Percentiles rank a stretch among this genome's conserved stretches.
These are phyloP conservation scores for Podila epicladia DNA, from an alignment of 192 early-diverging fungal species.

Conservation along the genomic window DNA sequence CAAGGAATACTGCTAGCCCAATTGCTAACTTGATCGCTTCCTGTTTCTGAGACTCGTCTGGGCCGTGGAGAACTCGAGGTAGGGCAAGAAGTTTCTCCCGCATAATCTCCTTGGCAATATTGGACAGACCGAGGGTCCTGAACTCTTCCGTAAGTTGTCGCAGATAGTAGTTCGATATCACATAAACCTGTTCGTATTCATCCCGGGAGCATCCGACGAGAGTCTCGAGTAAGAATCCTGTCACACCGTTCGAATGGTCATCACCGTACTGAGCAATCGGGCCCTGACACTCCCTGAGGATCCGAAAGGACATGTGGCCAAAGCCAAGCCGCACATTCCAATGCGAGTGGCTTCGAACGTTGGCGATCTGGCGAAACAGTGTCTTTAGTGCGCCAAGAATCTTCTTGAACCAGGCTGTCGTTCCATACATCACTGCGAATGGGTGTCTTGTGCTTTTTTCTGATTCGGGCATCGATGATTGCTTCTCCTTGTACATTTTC, in stretches of 20 bases:
- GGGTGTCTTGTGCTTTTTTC: neutral
- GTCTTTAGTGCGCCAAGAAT: conserved; percentile 13
- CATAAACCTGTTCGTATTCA: conserved; percentile 21
- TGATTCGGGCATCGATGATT: too few species aligned
- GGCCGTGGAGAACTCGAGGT: conserved; percentile 26
- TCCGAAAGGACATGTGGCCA: conserved; percentile 15
- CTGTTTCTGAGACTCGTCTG: conserved; percentile 31
- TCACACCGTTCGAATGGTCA: neutral
- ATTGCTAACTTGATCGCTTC: conserved; percentile 7
- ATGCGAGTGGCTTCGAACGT: conserved; percentile 19
- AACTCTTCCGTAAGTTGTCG: conserved; percentile 7
- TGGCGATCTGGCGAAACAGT: conserved; percentile 23
- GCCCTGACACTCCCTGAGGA: conserved; percentile 24
- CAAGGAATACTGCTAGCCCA: conserved; percentile 27
- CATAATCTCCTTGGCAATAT: conserved; percentile 28
- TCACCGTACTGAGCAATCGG: neutral
- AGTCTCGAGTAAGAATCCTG: conserved; percentile 36
- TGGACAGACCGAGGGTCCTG: neutral
- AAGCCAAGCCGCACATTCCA: conserved; percentile 37
- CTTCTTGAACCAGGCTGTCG: conserved; percentile 18
- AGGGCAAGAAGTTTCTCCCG: conserved; percentile 26
- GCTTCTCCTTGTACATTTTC: conserved; percentile 31
- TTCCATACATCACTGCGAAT: neutral
- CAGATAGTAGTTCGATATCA: conserved; percentile 6
- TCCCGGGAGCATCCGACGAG: conserved; percentile 34